These are phyloP conservation scores for Alternaria hordeiaustralica DNA, from an alignment of 2,329 filamentous ascomycete genomes.

Conservation along the genomic window DNA sequence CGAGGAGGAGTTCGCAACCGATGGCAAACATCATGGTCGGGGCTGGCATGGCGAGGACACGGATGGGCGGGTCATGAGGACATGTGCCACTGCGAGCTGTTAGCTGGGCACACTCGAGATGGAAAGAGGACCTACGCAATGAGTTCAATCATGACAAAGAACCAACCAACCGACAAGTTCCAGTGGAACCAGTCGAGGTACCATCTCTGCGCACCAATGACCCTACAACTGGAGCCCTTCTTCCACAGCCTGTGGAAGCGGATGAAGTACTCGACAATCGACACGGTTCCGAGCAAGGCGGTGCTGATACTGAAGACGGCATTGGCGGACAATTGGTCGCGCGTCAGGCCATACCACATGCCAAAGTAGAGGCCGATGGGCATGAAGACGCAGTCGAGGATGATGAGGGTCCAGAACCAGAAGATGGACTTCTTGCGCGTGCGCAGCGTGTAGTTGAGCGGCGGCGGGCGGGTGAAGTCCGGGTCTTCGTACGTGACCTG, in stretches of 20 bases:
- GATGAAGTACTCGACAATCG: conserved; percentile 62
- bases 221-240: conserved; percentile 60
- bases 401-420: conserved; percentile 65
- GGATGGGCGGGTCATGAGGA: conserved; percentile 57
- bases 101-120: conserved; percentile 4
- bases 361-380: conserved; percentile 67
- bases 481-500: conserved; percentile 51
- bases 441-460: conserved; percentile 63
- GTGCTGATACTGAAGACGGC: conserved; percentile 63
- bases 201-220: conserved; percentile 55
- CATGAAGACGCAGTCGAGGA: conserved; percentile 65
- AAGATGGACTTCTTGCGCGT: conserved; percentile 62
- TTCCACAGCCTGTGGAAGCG: conserved; percentile 58
- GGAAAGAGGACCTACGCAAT: conserved; percentile 52
- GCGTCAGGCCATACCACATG: conserved; percentile 63
- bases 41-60: conserved; percentile 61
- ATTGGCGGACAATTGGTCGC: conserved; percentile 55
- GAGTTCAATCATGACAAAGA: conserved; percentile 63
- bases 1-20: conserved; percentile 57
- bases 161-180: conserved; percentile 62
- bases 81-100: conserved; percentile 50
- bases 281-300: conserved; percentile 59
- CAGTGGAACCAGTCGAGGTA: conserved; percentile 65
- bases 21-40: conserved; percentile 61
- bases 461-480: conserved; percentile 54